These are phyloP conservation scores for Sporobolomyces phaffii DNA, from an alignment of 768 basidiomycete species.

Conservation along the genomic window DNA sequence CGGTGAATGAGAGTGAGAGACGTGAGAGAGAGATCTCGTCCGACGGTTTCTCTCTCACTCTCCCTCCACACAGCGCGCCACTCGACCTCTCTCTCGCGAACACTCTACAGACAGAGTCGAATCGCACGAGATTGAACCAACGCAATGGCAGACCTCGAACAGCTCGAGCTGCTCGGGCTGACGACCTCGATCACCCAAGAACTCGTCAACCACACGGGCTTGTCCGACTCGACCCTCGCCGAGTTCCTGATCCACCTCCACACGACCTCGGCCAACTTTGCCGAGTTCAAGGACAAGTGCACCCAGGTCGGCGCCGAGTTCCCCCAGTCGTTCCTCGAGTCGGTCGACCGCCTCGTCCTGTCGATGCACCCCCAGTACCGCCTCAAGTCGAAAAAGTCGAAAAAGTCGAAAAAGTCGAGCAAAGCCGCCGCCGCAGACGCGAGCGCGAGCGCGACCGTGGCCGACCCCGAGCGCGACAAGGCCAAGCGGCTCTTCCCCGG, in stretches of 20 bases:
- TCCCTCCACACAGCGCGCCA: too few species aligned
- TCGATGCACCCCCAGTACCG: constrained; percentile 93
- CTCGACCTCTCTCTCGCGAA: too few species aligned
- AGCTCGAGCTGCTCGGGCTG: constrained; percentile 86
- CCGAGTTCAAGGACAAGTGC: constrained; percentile 74
- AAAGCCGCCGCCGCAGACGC: constrained; percentile 37
- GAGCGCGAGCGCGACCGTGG: background rate
- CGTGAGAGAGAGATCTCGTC: too few species aligned
- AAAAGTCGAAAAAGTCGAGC: constrained; percentile 42
- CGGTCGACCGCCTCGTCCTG: constrained; percentile 87
- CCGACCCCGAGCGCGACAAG: constrained; percentile 62
- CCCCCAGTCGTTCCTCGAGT: constrained; percentile 82
- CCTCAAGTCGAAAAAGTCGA: constrained; percentile 50
- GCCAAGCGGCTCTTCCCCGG: constrained; percentile 84
- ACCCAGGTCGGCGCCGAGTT: constrained; percentile 70
- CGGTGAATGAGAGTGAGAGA: background rate
- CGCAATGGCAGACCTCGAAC: constrained; percentile 58
- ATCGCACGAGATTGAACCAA: too few species aligned
- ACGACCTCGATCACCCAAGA: constrained; percentile 89
- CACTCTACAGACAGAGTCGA: background rate
- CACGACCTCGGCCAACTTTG: constrained; percentile 51
- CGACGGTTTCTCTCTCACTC: too few species aligned
- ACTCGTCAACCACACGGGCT: constrained; percentile 67
- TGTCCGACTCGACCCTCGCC: constrained; percentile 75
- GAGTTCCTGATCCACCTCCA: constrained; percentile 92